Evolutionary conservation across 345 rosid species (phyloP), one percentile per base, ranked within the genome.

Genomic region (Viola odorata): DNA sequence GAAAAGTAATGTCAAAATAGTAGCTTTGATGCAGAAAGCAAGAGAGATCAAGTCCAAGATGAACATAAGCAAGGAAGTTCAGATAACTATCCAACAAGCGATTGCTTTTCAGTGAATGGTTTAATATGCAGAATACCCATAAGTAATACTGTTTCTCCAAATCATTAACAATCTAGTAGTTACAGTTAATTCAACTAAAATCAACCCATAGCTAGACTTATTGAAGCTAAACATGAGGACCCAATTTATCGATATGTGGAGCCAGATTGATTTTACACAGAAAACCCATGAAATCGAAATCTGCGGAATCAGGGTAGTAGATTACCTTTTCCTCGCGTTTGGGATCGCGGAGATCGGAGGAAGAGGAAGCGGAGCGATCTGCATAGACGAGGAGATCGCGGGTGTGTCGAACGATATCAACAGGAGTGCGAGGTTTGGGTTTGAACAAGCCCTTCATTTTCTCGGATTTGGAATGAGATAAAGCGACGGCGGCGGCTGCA

Each of bases 361-460:
- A 57, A 12, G 47, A 38, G 23, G 67, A 51, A 12, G 68, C 57
- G 38, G 48, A 17, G 51, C 40, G 55, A 42, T 79, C 77, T 17
- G 69, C 82, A 39, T 62, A 87, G 57, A 77, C 76, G 45, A 92
- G 96, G 58, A 92, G 90, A 78, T 92, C 95, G 64, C 95, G 96
- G 8, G 96, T 82, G 57, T 92, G 97, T 8, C 90, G 84, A 41
- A 94, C 95, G 66, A 84, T 68, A 58, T 94, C 99, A 50, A 71
- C 77, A 0, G 96, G 97, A 56, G 97, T 89, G 1, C 96, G 94
- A 9, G 96, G 90, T 78, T 89, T 92, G 13, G 85, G 77, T 76
- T 92, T 92, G 79, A 92, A 89, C 32, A 88, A 79, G 0, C 95
- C 90, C 70, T 92, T 92, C 97, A 87, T 85, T 73, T 78, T 85